phyloP scores from a whole-genome alignment of 495 filamentous ascomycete species.

The Apiosordaria backusii region DNA sequence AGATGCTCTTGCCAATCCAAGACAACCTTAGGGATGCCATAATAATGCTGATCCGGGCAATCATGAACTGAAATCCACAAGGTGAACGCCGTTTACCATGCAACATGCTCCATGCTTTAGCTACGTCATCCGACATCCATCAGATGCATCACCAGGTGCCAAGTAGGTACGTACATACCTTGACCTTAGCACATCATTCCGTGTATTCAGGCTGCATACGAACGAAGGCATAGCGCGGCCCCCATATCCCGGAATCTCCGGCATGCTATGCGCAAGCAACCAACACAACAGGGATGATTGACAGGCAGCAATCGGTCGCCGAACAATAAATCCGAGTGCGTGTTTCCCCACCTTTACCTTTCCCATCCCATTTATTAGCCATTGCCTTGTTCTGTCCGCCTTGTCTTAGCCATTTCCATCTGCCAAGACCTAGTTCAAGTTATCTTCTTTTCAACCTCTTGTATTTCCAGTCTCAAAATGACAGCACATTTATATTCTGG shows the following conservation, averaged over 20 bases:
- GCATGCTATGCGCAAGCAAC: background rate
- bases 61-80: too few species aligned
- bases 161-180: too few species aligned
- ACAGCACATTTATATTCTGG: background rate
- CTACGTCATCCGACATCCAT: too few species aligned
- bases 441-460: background rate
- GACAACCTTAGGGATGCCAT: too few species aligned
- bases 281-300: background rate
- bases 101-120: too few species aligned
- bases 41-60: too few species aligned
- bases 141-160: too few species aligned
- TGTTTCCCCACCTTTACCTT: background rate
- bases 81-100: too few species aligned
- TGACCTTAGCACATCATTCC: too few species aligned
- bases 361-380: background rate
- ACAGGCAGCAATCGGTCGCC: background rate
- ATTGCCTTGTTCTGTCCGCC: background rate
- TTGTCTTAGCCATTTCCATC: background rate
- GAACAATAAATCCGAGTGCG: background rate
- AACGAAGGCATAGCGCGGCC: background rate
- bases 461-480: background rate
- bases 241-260: background rate
- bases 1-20: too few species aligned
- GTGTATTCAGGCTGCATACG: background rate
- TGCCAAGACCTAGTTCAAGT: background rate